Evolutionary conservation across 2,329 filamentous ascomycete species (phyloP).

Genomic region (Huntiella decipiens): DNA sequence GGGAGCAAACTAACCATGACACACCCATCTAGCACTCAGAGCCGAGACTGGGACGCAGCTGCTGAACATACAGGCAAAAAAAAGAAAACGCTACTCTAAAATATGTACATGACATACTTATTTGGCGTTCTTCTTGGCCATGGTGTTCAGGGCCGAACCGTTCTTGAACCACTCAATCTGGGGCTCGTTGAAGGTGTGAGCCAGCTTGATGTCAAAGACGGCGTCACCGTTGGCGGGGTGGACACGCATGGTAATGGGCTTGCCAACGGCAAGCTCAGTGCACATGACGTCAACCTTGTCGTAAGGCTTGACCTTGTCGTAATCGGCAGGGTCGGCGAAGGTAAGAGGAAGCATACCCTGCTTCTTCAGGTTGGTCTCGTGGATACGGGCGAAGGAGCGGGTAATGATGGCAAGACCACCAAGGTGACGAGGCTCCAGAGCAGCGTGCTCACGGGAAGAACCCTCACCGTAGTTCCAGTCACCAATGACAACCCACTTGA

Average conservation of each 20-base stretch:
- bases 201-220: conserved; percentile 63
- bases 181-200: conserved; percentile 93
- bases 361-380: conserved; percentile 99
- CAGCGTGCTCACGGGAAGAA: conserved; percentile 92
- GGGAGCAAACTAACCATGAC: background rate
- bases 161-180: conserved; percentile 99
- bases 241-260: conserved; percentile 80
- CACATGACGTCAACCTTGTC: conserved; percentile 78
- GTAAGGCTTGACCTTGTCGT: conserved; percentile 86
- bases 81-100: background rate
- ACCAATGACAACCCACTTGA: conserved; percentile 93
- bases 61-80: background rate
- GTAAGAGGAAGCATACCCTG: conserved; percentile 99
- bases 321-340: conserved; percentile 85
- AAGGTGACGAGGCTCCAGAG: conserved; percentile 91
- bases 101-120: conserved; percentile 12
- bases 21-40: background rate
- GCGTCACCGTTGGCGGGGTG: conserved; percentile 68
- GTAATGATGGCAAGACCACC: conserved; percentile 94
- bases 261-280: conserved; percentile 78
- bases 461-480: conserved; percentile 99
- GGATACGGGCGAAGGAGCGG: conserved; percentile 92
- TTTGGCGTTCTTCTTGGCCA: conserved; percentile 49
- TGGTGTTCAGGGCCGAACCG: conserved; percentile 91
- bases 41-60: background rate